Percentiles rank a stretch among this genome's conserved stretches.
These are phyloP conservation scores for Ampelomyces quisqualis DNA, from an alignment of 2,329 filamentous ascomycete species.

Conservation along the genomic window DNA sequence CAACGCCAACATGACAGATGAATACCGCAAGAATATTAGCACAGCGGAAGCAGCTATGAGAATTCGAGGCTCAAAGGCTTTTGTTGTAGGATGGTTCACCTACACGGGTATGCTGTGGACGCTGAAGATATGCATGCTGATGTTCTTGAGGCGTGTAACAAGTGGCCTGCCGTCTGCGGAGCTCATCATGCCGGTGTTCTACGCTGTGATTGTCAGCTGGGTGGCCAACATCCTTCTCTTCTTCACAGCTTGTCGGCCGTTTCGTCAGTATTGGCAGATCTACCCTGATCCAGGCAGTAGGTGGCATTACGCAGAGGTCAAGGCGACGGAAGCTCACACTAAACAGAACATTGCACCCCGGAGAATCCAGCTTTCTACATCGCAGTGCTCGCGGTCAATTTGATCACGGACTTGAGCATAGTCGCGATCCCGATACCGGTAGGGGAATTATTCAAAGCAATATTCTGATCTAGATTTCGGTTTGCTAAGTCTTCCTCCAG, in stretches of 20 bases:
- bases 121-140: slow-evolving; percentile 48
- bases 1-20: not conserved
- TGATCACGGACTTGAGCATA: slow-evolving; percentile 41
- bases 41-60: not conserved
- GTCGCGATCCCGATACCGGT: slow-evolving; percentile 43
- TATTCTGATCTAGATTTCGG: no score
- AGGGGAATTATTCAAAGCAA: not conserved
- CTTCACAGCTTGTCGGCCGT: slow-evolving; percentile 36
- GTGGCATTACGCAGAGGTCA: slow-evolving; percentile 6
- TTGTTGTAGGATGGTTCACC: slow-evolving; percentile 38
- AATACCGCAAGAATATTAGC: not conserved
- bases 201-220: not conserved
- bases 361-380: slow-evolving; percentile 39
- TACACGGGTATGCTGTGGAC: slow-evolving; percentile 46
- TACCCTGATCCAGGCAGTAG: slow-evolving; percentile 44
- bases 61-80: slow-evolving; percentile 40
- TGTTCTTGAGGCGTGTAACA: slow-evolving; percentile 43
- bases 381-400: slow-evolving; percentile 38
- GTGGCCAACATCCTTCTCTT: slow-evolving; percentile 22
- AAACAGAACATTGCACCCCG: slow-evolving; percentile 30
- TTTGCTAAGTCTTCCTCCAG: no score
- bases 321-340: not conserved
- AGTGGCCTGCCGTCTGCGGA: not conserved
- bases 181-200: not conserved
- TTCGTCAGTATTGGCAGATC: slow-evolving; percentile 41